These are phyloP conservation scores for Globisporangium paroecandrum DNA, from an alignment of 352 stramenopile species.

Conservation along the genomic window DNA sequence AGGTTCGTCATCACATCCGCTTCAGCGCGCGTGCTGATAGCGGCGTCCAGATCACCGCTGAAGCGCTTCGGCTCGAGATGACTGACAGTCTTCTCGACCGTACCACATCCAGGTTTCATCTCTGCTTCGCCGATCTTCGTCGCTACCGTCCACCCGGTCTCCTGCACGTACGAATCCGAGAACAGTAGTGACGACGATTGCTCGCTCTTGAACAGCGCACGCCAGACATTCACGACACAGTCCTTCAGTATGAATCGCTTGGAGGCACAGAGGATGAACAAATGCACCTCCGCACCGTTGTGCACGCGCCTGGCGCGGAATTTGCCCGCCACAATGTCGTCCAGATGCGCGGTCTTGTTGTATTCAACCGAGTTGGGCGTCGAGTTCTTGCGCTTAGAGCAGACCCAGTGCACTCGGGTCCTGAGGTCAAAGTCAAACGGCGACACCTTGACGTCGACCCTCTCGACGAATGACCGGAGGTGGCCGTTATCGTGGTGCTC, in stretches of 20 bases:
- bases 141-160: neutral
- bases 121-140: neutral
- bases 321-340: neutral
- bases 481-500: neutral
- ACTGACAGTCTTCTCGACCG: neutral
- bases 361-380: neutral
- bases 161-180: neutral
- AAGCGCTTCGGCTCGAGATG: neutral
- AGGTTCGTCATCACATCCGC: constrained; percentile 7
- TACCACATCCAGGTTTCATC: neutral
- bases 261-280: neutral
- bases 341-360: neutral
- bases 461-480: constrained; percentile 4
- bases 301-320: neutral
- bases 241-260: neutral
- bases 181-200: neutral
- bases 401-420: neutral
- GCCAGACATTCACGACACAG: neutral
- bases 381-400: constrained; percentile 3
- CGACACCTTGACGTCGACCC: neutral
- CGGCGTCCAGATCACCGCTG: neutral
- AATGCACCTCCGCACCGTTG: neutral
- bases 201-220: neutral
- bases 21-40: neutral
- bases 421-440: constrained; percentile 6